Evolutionary conservation across 2,329 filamentous ascomycete genomes (phyloP).

Genomic region (Thelonectria rubi): DNA sequence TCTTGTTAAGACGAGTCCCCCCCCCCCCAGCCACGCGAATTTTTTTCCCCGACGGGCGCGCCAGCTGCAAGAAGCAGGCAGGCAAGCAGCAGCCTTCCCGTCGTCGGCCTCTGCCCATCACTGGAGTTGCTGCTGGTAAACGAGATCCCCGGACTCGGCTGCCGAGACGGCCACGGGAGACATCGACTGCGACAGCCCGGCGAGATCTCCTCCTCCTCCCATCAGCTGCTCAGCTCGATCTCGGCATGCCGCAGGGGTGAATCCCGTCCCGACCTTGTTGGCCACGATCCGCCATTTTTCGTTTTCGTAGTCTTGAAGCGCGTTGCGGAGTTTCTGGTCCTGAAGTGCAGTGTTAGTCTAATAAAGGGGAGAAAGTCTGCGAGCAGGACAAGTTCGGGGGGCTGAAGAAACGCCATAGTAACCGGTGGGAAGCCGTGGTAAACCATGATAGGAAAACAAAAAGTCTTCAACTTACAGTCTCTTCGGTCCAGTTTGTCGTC

Average conservation of each 20-base stretch:
- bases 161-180: slow-evolving; percentile 55
- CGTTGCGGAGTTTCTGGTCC: slow-evolving; percentile 80
- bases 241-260: slow-evolving; percentile 86
- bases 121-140: slow-evolving; percentile 60
- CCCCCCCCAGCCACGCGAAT: slow-evolving; percentile 5
- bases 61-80: no score
- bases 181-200: slow-evolving; percentile 59
- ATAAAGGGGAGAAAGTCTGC: not conserved
- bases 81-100: not conserved
- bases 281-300: slow-evolving; percentile 94
- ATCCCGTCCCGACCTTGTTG: slow-evolving; percentile 88
- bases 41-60: not conserved
- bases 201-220: slow-evolving; percentile 51
- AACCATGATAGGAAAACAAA: not conserved
- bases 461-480: slow-evolving; percentile 73
- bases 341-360: slow-evolving; percentile 48
- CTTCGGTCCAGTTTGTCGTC: slow-evolving; percentile 91
- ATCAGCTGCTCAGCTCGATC: slow-evolving; percentile 76
- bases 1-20: slow-evolving; percentile 12
- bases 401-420: not conserved
- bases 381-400: not conserved
- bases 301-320: slow-evolving; percentile 85
- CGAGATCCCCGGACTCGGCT: slow-evolving; percentile 37
- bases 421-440: not conserved
- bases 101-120: slow-evolving; percentile 46